phyloP scores from a whole-genome alignment of 208 protist genomes.

The Acanthamoeba lenticulata region DNA sequence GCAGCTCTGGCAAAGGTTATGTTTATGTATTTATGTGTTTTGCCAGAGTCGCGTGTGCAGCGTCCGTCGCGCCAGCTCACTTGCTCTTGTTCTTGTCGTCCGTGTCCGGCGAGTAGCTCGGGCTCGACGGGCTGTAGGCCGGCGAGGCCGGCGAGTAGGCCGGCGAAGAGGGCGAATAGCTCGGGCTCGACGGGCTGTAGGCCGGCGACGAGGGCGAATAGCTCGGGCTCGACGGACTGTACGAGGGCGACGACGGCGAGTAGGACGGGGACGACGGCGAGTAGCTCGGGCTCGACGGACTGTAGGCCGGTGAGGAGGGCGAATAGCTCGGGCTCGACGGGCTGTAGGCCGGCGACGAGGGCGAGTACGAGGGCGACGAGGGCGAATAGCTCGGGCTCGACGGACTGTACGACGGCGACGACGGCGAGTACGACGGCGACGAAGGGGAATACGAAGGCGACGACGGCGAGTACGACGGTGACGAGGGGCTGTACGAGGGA shows the following conservation, averaged over 20 bases:
- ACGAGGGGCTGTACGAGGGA: constrained; percentile 86
- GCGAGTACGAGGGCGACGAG: constrained; percentile 88
- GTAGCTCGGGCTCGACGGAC: constrained; percentile 75
- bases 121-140: not conserved
- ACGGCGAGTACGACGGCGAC: constrained; percentile 85
- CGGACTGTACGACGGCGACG: constrained; percentile 85
- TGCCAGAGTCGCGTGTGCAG: not conserved
- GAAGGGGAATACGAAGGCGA: constrained; percentile 85
- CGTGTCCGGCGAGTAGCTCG: not conserved
- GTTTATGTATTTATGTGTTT: not conserved
- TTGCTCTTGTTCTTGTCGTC: not conserved
- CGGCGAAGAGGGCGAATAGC: constrained; percentile 27
- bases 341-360: constrained; percentile 83
- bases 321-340: constrained; percentile 80
- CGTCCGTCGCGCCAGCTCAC: not conserved
- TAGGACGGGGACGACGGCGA: constrained; percentile 72
- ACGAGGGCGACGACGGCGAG: constrained; percentile 84
- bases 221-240: constrained; percentile 85
- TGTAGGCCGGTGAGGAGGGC: constrained; percentile 81
- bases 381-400: constrained; percentile 84
- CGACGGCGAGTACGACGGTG: constrained; percentile 85
- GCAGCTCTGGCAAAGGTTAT: no score
- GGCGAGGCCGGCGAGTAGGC: not conserved
- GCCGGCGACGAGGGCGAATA: constrained; percentile 86
- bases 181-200: constrained; percentile 80